These are phyloP conservation scores for Sporobolomyces phaffii DNA, from an alignment of 768 basidiomycete species.

Conservation along the genomic window DNA sequence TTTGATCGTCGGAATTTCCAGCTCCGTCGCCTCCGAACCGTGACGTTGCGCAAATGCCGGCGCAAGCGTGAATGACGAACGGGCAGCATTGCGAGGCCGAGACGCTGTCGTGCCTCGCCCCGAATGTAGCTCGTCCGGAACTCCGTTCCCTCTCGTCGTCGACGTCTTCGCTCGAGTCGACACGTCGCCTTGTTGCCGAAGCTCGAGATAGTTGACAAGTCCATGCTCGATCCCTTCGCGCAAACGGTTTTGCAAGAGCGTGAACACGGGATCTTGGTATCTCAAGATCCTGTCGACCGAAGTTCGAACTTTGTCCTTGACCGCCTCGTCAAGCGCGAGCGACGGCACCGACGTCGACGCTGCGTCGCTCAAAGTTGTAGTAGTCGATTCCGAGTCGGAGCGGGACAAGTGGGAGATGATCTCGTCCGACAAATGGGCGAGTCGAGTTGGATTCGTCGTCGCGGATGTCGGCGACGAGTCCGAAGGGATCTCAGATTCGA, in stretches of 20 bases:
- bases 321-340: neutral
- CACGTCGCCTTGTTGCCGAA: neutral
- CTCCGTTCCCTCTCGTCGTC: no score
- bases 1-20: neutral
- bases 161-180: no score
- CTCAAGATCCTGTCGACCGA: slow-evolving; percentile 11
- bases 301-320: neutral
- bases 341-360: no score
- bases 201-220: neutral
- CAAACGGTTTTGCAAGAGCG: neutral
- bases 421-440: slow-evolving; percentile 25
- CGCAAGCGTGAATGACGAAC: no score
- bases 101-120: no score
- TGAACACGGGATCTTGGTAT: slow-evolving; percentile 23
- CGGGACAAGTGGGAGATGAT: slow-evolving; percentile 4
- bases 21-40: neutral
- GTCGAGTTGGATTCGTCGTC: neutral
- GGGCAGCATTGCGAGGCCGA: no score
- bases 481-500: neutral
- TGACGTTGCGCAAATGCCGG: neutral
- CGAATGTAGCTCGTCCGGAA: no score
- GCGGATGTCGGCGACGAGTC: neutral
- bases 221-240: neutral
- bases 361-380: no score
- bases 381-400: no score